Base-by-base conservation (phyloP, 768 basidiomycete genomes). In the Rhizopogon sp. region DNA sequence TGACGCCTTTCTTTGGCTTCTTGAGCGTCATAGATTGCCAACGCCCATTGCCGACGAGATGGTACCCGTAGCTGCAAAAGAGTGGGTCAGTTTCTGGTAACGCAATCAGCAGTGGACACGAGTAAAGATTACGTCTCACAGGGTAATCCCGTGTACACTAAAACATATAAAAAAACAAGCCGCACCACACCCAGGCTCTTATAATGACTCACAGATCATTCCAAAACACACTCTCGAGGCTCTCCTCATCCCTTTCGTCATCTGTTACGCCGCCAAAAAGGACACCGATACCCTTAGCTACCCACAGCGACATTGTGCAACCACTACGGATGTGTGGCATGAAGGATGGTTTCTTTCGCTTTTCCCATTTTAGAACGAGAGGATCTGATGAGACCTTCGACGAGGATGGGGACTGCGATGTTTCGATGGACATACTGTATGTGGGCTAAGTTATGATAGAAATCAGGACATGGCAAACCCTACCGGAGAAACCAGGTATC, bases 241-340 rank as follows among this genome's bases (percentile, higher is more conserved):
- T 83, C 63, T 97, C 94, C 66, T 96, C 94, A 39, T 80, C 79
- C 17, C 76, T 83, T 60, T 96, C 93, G 57, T 93, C 89, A 57
- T 97, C 93, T 4, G 83, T 87, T 0, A 96, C 93, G 3, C 86
- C 93, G 11, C 93, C 93, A 64, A 95, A 97, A 49, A 93, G 66
- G 2, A 97, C 73, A 1, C 93, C 91, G 53, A 81, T 84, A 25
- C 72, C 75, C 60, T 84, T 87, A 20, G 79, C 69, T 0, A 67
- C 51, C 93, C 93, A 96, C 0, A 87, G 70, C 0, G 88, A 74
- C 93, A 96, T 96, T 3, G 91, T 93, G 60, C 88, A 90, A 1
- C 93, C 93, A 0, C 84, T 87, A 3, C 92, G 81, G 5, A 85
- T 64, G 35, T 70, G 60, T 0, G 63, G 33, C 14, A 66, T 66